A percentile compares a stretch with the other conserved stretches of the same genome.
phyloP scores from a whole-genome alignment of 495 filamentous ascomycete genomes.

The Penicillium salamii region DNA sequence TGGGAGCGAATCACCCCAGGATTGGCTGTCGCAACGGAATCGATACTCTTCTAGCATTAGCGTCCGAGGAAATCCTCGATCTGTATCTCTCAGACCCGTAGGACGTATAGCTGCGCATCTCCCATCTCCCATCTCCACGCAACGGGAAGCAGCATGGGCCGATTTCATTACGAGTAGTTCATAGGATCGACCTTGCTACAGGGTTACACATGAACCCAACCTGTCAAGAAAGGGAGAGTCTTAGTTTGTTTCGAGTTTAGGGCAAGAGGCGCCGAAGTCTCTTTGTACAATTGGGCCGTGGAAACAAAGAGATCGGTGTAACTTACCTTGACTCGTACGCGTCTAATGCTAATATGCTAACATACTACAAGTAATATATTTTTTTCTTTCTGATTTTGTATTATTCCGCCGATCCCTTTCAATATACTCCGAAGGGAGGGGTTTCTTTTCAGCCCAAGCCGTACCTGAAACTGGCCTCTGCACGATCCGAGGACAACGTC shows the following conservation, averaged over 20 bases:
- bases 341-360: neutral
- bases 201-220: conserved; percentile 14
- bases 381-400: neutral
- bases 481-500: conserved; percentile 18
- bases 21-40: conserved; percentile 5
- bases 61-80: conserved; percentile 1
- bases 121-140: neutral
- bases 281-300: conserved; percentile 19
- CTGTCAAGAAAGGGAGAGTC: conserved; percentile 5
- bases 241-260: conserved; percentile 47
- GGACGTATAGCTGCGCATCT: neutral
- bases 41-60: conserved; percentile 3
- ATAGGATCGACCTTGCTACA: conserved; percentile 12
- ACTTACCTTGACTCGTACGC: conserved; percentile 3
- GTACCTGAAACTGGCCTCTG: conserved; percentile 29
- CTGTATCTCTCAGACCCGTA: neutral
- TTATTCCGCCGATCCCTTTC: conserved; percentile 13
- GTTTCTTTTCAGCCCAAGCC: conserved; percentile 19
- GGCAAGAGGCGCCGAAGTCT: conserved; percentile 17
- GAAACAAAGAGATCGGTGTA: conserved; percentile 27
- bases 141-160: conserved; percentile 8
- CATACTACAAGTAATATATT: neutral
- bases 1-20: neutral
- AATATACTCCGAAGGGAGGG: conserved; percentile 27
- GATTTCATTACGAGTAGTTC: conserved; percentile 5